These are phyloP conservation scores for Collybia sp. DNA, from an alignment of 768 basidiomycete genomes.

Conservation along the genomic window DNA sequence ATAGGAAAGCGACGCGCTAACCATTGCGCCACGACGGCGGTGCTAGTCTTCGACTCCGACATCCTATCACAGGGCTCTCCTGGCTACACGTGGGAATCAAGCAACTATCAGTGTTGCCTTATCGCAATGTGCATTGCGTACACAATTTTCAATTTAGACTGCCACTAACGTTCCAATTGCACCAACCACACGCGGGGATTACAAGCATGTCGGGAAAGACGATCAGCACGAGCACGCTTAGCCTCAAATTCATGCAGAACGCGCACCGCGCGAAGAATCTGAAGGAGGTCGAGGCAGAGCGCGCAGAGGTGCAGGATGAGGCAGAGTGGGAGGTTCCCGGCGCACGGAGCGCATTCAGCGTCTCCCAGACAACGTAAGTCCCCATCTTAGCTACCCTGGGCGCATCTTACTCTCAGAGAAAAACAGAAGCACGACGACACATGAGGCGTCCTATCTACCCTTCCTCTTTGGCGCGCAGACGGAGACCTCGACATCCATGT, in stretches of 20 bases:
- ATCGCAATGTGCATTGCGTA: too few species aligned
- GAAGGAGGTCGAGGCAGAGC: constrained; percentile 43
- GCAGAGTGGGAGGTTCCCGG: constrained; percentile 60
- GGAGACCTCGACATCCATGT: constrained; percentile 15
- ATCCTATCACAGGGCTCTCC: too few species aligned
- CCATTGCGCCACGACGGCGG: constrained; percentile 13
- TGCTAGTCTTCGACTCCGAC: too few species aligned
- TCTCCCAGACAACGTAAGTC: too few species aligned
- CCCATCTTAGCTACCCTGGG: too few species aligned
- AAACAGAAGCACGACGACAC: constrained; percentile 28
- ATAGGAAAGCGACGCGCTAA: constrained; percentile 13
- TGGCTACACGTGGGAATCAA: too few species aligned
- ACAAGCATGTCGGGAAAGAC: constrained; percentile 40
- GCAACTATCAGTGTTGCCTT: too few species aligned
- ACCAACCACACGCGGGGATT: too few species aligned
- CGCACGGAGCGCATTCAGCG: constrained; percentile 20
- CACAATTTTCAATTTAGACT: too few species aligned
- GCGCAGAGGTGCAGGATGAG: constrained; percentile 56
- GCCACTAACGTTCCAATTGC: too few species aligned
- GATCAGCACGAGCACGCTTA: constrained; percentile 60
- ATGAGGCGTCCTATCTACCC: constrained; percentile 64
- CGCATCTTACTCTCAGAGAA: too few species aligned
- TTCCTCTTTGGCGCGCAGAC: constrained; percentile 48
- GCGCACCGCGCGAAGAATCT: constrained; percentile 51
- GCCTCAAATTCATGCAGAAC: constrained; percentile 72